These are phyloP conservation scores for Aspergillus sp. DNA, from an alignment of 2,329 filamentous ascomycete species.

Conservation along the genomic window DNA sequence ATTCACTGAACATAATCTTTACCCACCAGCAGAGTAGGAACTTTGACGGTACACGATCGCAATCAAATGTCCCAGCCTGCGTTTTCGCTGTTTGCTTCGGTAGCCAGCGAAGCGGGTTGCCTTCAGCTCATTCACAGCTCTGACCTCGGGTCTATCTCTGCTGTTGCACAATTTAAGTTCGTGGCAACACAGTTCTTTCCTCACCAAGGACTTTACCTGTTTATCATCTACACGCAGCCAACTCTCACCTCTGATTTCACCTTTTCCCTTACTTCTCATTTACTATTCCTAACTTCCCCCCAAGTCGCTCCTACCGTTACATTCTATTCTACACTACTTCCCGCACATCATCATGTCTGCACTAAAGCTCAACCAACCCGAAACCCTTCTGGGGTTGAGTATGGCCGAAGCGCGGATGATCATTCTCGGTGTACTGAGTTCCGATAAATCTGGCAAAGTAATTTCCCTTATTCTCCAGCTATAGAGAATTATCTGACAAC, in stretches of 20 bases:
- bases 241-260: conserved; percentile 10
- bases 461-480: background rate
- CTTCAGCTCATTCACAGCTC: background rate
- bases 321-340: background rate
- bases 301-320: background rate
- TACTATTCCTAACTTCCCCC: background rate
- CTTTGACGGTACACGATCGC: background rate
- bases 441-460: conserved; percentile 21
- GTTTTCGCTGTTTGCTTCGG: background rate
- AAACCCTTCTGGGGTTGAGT: conserved; percentile 21
- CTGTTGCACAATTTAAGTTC: background rate
- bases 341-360: conserved; percentile 16
- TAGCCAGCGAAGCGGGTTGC: background rate
- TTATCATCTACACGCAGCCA: background rate
- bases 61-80: background rate
- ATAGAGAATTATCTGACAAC: background rate
- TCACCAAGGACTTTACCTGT: background rate
- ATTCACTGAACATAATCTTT: background rate
- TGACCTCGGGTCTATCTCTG: background rate
- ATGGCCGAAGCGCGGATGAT: conserved; percentile 22
- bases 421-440: conserved; percentile 21
- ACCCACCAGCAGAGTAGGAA: background rate
- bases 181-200: background rate
- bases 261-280: background rate
- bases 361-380: conserved; percentile 17